These are phyloP conservation scores for Dipteronia dyeriana DNA, from an alignment of 345 rosid species.

Conservation along the genomic window DNA sequence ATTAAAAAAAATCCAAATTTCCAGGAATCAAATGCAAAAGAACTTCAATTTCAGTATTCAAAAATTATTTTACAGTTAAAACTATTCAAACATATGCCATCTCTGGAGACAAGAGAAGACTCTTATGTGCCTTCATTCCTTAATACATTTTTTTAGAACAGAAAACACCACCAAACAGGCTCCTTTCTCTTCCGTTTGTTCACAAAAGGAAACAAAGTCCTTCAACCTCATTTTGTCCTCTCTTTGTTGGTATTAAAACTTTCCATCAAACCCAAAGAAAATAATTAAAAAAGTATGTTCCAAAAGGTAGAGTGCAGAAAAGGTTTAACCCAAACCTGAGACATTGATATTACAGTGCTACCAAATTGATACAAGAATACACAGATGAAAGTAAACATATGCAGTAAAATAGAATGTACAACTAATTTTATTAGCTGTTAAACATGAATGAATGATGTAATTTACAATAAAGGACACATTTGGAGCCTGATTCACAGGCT, in stretches of 20 bases:
- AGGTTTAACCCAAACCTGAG: neutral
- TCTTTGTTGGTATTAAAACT: neutral
- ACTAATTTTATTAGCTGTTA: neutral
- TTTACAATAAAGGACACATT: neutral
- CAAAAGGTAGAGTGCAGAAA: neutral
- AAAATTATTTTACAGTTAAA: neutral
- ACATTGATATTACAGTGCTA: neutral
- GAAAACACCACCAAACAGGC: neutral
- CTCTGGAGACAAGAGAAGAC: no score
- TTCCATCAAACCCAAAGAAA: neutral
- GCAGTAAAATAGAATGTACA: neutral
- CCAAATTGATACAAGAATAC: neutral
- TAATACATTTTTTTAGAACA: neutral
- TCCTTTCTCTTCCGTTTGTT: neutral
- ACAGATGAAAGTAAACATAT: neutral
- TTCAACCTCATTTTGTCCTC: neutral
- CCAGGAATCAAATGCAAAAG: neutral
- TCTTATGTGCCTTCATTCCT: neutral
- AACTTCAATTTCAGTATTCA: neutral
- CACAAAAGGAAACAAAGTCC: no score
- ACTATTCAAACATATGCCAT: neutral
- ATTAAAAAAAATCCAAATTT: no score
- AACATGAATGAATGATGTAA: neutral
- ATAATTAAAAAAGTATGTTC: neutral
- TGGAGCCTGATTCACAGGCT: neutral